Conservation (phyloP, 2,329 filamentous ascomycete genomes). For the Chrysosporium queenslandicum region DNA sequence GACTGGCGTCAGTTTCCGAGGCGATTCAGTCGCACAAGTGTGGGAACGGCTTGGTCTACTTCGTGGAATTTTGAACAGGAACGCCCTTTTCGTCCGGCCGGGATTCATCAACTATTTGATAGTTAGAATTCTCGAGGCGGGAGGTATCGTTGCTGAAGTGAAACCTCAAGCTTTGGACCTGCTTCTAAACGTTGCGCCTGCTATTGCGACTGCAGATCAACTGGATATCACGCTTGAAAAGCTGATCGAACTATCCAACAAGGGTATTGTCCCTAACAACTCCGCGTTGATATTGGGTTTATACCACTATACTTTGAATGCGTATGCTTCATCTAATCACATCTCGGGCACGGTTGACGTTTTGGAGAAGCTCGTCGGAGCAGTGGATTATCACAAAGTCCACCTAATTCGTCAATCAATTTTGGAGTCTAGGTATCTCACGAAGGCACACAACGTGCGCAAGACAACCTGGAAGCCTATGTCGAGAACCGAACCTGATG, state of each 20-base stretch:
- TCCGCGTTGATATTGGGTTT: conserved; percentile 16
- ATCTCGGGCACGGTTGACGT: conserved; percentile 14
- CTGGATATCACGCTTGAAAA: background rate
- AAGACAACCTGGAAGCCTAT: background rate
- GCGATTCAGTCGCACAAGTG: conserved; percentile 27
- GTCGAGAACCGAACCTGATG: background rate
- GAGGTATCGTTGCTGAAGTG: conserved; percentile 36
- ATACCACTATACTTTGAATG: conserved; percentile 16
- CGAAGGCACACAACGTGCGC: conserved; percentile 11
- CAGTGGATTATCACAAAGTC: conserved; percentile 9
- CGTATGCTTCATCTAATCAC: conserved; percentile 13
- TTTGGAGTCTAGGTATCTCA: conserved; percentile 11
- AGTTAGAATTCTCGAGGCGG: conserved; percentile 44
- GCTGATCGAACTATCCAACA: background rate
- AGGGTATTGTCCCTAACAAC: conserved; percentile 1
- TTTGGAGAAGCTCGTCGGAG: conserved; percentile 13
- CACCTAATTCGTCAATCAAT: conserved; percentile 8
- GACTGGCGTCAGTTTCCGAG: conserved; percentile 31
- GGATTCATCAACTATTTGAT: conserved; percentile 32
- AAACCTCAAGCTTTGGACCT: conserved; percentile 38
- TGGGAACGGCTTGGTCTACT: conserved; percentile 31
- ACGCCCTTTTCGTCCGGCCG: conserved; percentile 24
- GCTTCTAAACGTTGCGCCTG: conserved; percentile 25
- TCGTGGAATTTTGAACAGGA: conserved; percentile 25
- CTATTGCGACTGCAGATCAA: background rate